Percentiles rank a stretch among this genome's conserved stretches.
phyloP scores from a whole-genome alignment of 2,329 filamentous ascomycete species.

The Bipolaris victoriae region DNA sequence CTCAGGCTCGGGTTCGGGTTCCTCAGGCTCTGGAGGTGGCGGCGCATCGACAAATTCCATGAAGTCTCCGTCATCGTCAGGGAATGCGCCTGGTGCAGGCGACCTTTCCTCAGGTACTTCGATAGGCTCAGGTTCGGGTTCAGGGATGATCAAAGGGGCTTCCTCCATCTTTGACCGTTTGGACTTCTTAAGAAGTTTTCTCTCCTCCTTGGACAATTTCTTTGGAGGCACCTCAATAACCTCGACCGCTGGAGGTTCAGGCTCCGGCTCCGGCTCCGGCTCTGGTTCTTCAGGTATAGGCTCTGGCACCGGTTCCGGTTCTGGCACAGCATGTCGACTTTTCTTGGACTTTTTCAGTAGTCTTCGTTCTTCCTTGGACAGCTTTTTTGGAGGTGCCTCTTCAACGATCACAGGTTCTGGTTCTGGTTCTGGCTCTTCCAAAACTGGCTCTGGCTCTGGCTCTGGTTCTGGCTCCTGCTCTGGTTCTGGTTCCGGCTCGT shows the following conservation, averaged over 20 bases:
- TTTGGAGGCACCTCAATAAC: slow-evolving; percentile 36
- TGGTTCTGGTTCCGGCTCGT: slow-evolving; percentile 13
- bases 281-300: not conserved
- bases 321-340: slow-evolving; percentile 26
- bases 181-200: slow-evolving; percentile 29
- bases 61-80: slow-evolving; percentile 51
- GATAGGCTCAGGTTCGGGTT: slow-evolving; percentile 43
- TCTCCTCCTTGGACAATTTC: slow-evolving; percentile 39
- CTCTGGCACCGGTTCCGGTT: slow-evolving; percentile 10
- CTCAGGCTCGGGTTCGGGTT: slow-evolving; percentile 41
- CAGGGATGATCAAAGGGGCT: slow-evolving; percentile 34
- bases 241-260: slow-evolving; percentile 38
- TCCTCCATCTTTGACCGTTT: slow-evolving; percentile 35
- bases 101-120: slow-evolving; percentile 40
- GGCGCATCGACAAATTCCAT: slow-evolving; percentile 33
- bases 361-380: slow-evolving; percentile 10
- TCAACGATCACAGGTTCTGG: slow-evolving; percentile 32
- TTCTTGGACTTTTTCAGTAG: slow-evolving; percentile 19
- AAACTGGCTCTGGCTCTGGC: slow-evolving; percentile 12
- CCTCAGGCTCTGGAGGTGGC: slow-evolving; percentile 16
- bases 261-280: slow-evolving; percentile 29
- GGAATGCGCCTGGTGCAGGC: slow-evolving; percentile 56
- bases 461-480: slow-evolving; percentile 17
- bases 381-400: slow-evolving; percentile 21
- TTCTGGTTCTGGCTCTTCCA: slow-evolving; percentile 33